Conservation (phyloP, 2,329 filamentous ascomycete genomes). For the Hortaea werneckii region DNA sequence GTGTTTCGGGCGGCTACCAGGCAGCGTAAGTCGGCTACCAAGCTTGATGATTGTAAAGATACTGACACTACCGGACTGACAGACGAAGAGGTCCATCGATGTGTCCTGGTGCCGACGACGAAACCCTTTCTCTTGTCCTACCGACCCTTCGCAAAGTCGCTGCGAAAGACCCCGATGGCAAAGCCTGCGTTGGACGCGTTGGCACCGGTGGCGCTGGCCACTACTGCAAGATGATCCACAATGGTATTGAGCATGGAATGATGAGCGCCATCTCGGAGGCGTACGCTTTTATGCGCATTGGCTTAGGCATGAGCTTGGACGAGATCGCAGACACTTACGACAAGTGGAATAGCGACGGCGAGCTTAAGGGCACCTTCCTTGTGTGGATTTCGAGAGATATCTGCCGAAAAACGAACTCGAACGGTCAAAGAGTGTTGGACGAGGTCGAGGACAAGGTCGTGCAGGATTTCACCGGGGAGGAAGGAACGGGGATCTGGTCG, state of each 20-base stretch:
- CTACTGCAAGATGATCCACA: slow-evolving; percentile 68
- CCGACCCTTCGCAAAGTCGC: slow-evolving; percentile 52
- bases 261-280: slow-evolving; percentile 52
- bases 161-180: slow-evolving; percentile 50
- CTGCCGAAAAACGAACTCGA: slow-evolving; percentile 41
- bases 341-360: slow-evolving; percentile 50
- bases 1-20: slow-evolving; percentile 61
- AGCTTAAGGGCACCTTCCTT: slow-evolving; percentile 51
- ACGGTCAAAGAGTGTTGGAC: slow-evolving; percentile 43
- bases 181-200: slow-evolving; percentile 50
- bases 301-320: slow-evolving; percentile 49
- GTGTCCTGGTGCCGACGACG: slow-evolving; percentile 52
- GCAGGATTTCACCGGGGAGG: slow-evolving; percentile 55
- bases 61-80: background rate
- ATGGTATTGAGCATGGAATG: slow-evolving; percentile 65
- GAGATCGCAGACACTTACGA: slow-evolving; percentile 51
- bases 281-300: slow-evolving; percentile 52
- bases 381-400: slow-evolving; percentile 54
- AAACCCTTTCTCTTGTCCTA: slow-evolving; percentile 48
- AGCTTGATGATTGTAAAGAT: background rate
- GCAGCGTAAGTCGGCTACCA: slow-evolving; percentile 36
- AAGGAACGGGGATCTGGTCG: slow-evolving; percentile 59
- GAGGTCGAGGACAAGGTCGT: slow-evolving; percentile 61
- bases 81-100: slow-evolving; percentile 53
- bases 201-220: slow-evolving; percentile 57